Evolutionary conservation across 2,329 filamentous ascomycete species (phyloP).

Genomic region (Epichloe coenophiala): DNA sequence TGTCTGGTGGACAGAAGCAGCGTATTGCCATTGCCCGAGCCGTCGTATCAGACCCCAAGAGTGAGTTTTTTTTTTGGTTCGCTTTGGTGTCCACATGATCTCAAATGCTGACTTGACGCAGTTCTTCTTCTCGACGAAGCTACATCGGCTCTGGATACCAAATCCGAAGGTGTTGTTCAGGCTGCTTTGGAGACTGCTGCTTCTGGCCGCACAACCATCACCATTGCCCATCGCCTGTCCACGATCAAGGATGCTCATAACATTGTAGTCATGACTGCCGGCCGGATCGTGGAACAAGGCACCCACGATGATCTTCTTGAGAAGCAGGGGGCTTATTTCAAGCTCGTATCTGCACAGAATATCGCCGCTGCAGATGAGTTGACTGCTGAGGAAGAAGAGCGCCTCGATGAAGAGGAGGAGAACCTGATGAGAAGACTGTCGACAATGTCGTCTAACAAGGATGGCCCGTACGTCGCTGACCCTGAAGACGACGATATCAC

Average conservation of each 20-base stretch:
- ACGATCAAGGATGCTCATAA: constrained; percentile 92
- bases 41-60: constrained; percentile 80
- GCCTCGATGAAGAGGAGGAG: constrained; percentile 35
- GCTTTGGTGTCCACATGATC: not conserved
- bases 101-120: constrained; percentile 10
- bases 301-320: constrained; percentile 70
- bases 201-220: constrained; percentile 81
- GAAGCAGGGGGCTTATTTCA: constrained; percentile 60
- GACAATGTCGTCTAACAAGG: constrained; percentile 24
- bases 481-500: constrained; percentile 46
- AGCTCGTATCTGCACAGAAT: constrained; percentile 77
- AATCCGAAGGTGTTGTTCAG: constrained; percentile 88
- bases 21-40: constrained; percentile 89
- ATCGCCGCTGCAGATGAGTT: constrained; percentile 51
- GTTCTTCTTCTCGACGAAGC: constrained; percentile 88
- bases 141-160: constrained; percentile 85
- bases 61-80: constrained; percentile 17
- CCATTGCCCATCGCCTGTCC: constrained; percentile 87
- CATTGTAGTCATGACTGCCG: constrained; percentile 82
- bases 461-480: constrained; percentile 33
- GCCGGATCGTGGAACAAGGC: constrained; percentile 84
- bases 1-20: constrained; percentile 94
- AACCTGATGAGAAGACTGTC: constrained; percentile 30
- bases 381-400: constrained; percentile 35
- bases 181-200: constrained; percentile 79